Evolutionary conservation across 192 early-diverging fungal species (phyloP), one percentile per base, ranked within the genome.

Genomic region (Podochytrium sp.): DNA sequence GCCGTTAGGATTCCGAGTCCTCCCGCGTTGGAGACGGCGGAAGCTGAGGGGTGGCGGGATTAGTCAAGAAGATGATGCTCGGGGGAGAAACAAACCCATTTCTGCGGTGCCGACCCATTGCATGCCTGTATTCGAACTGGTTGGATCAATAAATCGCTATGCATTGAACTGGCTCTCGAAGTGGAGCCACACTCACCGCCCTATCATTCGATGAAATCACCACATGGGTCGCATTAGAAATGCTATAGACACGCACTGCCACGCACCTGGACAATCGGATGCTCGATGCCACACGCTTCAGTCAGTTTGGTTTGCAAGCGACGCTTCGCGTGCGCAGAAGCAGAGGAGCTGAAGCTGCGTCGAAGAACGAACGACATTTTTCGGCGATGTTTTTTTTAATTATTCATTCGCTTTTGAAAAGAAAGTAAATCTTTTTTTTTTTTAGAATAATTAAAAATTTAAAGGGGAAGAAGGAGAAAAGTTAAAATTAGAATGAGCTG

Each of bases 1-100:
- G 80, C 88, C 20, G 89, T 90, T 40, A 90, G 72, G n/a, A 90
- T 76, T 65, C 89, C 79, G 18, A 69, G 52, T 16, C 66, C 66
- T n/a, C 66, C 66, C 29, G 66, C 66, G 34, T 69, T 69, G 7
- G 66, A 69, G 7, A 69, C 66, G 32, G 66, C 66, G 12, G 66
- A 32, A 34, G 66, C 66, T 69, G 27, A 35, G 29, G 29, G 2
- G 14, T 20, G 10, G n/a, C 27, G 18, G 14, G 5, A 16, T 35
- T 20, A 23, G 32, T 29, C 30, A 51, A 61, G 35, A 20, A 39
- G 14, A 7, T 61, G n/a, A 35, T 25, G 18, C 38, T 38, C 25
- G n/a, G n/a, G n/a, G 32, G 16, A 2, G 29, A 33, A 2, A 29
- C 61, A 35, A 14, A 69, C 51, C 66, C 53, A 69, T 69, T 38